phyloP scores from a whole-genome alignment of 306 rosid genomes.

The Chamaecrista fasciculata region DNA sequence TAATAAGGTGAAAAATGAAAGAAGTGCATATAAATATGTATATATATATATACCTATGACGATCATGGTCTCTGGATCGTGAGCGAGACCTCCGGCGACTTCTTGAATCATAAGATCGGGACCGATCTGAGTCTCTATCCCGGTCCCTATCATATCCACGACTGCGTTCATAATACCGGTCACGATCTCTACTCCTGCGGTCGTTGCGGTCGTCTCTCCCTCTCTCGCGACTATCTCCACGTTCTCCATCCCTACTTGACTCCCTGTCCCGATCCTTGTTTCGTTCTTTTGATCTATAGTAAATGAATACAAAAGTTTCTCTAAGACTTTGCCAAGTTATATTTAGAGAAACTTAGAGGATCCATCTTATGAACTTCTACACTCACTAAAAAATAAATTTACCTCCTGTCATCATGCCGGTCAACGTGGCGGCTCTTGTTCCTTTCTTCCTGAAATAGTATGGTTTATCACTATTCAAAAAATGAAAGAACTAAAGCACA shows the following conservation, averaged over 20 bases:
- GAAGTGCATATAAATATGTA: neutral
- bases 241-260: conserved; percentile 73
- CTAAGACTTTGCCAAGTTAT: neutral
- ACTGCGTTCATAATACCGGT: conserved; percentile 78
- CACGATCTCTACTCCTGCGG: conserved; percentile 85
- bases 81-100: conserved; percentile 83
- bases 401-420: conserved; percentile 80
- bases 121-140: conserved; percentile 61
- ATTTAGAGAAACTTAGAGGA: no score
- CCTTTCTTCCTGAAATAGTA: conserved; percentile 72
- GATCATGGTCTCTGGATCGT: conserved; percentile 88
- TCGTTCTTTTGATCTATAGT: conserved; percentile 69
- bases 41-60: conserved; percentile 61
- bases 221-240: conserved; percentile 66
- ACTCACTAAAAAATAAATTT: conserved; percentile 2
- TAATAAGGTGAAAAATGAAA: neutral
- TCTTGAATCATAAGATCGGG: conserved; percentile 72
- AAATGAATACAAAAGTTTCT: conserved; percentile 4
- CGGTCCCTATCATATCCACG: conserved; percentile 75
- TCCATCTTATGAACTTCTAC: neutral
- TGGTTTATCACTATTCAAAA: neutral
- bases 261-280: conserved; percentile 81
- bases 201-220: conserved; percentile 77
- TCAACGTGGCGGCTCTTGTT: conserved; percentile 71
- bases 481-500: neutral